Evolutionary conservation across 2,329 filamentous ascomycete species (phyloP), one percentile per base, ranked within the genome.

Genomic region (Trichoderma asperellum): DNA sequence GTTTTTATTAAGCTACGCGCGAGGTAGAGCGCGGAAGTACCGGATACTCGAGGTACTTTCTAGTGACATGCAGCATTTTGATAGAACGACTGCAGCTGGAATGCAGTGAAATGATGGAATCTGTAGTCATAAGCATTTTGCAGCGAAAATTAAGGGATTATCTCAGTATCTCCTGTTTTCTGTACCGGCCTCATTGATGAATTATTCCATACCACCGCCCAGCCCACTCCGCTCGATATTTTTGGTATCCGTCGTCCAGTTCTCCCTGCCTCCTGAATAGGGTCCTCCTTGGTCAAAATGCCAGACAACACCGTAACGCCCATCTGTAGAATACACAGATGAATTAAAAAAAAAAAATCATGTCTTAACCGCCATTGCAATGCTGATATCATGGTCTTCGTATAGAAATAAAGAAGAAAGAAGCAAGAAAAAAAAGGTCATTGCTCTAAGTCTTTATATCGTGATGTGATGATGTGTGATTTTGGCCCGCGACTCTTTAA

Each of bases 1-100:
- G 80, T 85, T 85, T 76, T 74, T 72, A 49, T 10, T 49, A 21
- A 49, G 47, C 47, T 49, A 18, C 21, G 47, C 47, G 18, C 74
- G 75, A 62, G 68, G 24, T 27, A 60, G 7, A 16, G 43, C 56
- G 40, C 21, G 40, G 16, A 77, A 32, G 81, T 83, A 83, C 75
- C 69, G 24, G 68, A 72, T 82, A 82, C 81, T 63, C 74, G 47
- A 70, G 72, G 52, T 72, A 76, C 74, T 67, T 75, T 16, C 12
- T 0, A 34, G 56, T 21, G 65, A 60, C 55, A 43, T 18, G 14
- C 21, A 10, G 18, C 18, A 18, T 40, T 14, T 10, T 34, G 34
- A 27, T 55, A 8, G 24, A 29, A 29, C 16, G 18, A 24, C 47
- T 10, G 47, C 47, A 43, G 24, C 11, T 29, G 29, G 53, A 56